Conservation (phyloP, 805 yeast genomes). For the Metschnikowia hibisci region DNA sequence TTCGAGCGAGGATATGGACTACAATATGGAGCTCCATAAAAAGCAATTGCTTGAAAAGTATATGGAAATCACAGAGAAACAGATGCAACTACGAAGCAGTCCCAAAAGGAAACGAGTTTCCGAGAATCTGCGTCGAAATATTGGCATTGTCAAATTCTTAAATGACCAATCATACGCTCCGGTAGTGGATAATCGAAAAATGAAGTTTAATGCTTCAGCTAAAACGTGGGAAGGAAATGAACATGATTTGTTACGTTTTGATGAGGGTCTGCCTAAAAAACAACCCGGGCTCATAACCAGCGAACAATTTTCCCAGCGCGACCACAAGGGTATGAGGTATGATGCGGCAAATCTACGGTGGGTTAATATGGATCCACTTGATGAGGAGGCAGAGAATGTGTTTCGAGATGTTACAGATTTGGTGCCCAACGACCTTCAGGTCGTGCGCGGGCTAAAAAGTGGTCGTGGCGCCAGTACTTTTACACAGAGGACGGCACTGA, state of each 20-base stretch:
- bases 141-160: conserved; percentile 32
- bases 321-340: conserved; percentile 45
- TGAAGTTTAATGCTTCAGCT: conserved; percentile 51
- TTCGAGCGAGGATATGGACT: conserved; percentile 11
- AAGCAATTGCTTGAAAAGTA: conserved; percentile 29
- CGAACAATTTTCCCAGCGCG: conserved; percentile 25
- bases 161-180: conserved; percentile 20
- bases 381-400: conserved; percentile 34
- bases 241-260: conserved; percentile 51
- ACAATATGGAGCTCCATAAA: conserved; percentile 22
- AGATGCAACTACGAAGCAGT: conserved; percentile 15
- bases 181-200: conserved; percentile 24
- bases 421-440: conserved; percentile 21
- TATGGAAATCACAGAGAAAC: conserved; percentile 26
- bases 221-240: conserved; percentile 67
- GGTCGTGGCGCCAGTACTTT: conserved; percentile 34
- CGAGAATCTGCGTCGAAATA: conserved; percentile 6
- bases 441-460: conserved; percentile 6
- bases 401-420: conserved; percentile 50
- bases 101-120: conserved; percentile 10
- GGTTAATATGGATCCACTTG: conserved; percentile 45
- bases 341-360: conserved; percentile 56
- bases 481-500: conserved; percentile 36
- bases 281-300: conserved; percentile 39
- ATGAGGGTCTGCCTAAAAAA: conserved; percentile 22